Evolutionary conservation across 176 grass and related monocot genomes (phyloP).

Genomic region (Oryza rufipogon): DNA sequence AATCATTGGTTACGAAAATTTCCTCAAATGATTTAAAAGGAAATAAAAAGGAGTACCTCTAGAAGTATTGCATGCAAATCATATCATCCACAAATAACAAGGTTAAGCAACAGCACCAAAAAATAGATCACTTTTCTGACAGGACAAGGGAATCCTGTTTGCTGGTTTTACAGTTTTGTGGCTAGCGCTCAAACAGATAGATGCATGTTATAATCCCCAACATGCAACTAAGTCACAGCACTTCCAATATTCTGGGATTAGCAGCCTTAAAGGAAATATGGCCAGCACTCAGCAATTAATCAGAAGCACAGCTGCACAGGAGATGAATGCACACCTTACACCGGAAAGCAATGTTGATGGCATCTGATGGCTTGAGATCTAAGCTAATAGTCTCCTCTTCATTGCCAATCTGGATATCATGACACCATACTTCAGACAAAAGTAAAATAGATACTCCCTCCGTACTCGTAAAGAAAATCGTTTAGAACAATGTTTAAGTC

Average conservation of each 20-base stretch:
- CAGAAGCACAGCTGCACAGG: background rate
- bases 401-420: conserved; percentile 60
- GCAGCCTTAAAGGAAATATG: background rate
- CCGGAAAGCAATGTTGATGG: conserved; percentile 96
- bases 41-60: conserved; percentile 10
- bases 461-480: too few species aligned
- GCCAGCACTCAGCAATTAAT: background rate
- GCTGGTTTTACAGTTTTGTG: background rate
- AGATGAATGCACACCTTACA: conserved; percentile 81
- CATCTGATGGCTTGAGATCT: conserved; percentile 89
- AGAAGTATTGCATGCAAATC: background rate
- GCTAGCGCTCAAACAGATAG: background rate
- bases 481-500: too few species aligned
- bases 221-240: background rate
- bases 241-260: background rate
- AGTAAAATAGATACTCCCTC: background rate
- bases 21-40: background rate
- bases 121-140: conserved; percentile 3
- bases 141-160: conserved; percentile 13
- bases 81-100: background rate
- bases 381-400: conserved; percentile 73
- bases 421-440: conserved; percentile 11
- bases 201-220: background rate
- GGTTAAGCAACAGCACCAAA: conserved; percentile 11
- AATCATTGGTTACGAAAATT: background rate